Base-by-base conservation (phyloP, 2,329 filamentous ascomycete species). In the Cladosporium sp. region DNA sequence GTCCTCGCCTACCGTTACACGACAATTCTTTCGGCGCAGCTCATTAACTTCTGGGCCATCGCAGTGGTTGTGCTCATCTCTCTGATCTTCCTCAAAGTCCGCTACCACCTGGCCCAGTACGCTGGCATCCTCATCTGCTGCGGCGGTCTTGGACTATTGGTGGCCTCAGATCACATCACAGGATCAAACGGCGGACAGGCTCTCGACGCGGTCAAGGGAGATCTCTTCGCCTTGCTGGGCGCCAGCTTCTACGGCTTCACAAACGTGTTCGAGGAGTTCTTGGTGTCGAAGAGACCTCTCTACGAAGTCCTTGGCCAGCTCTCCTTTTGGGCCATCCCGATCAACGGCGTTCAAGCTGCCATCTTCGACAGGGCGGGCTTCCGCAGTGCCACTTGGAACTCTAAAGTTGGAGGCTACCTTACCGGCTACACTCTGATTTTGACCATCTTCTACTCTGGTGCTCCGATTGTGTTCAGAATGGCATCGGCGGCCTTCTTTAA, bases 41-140 rank as follows among this genome's bases (percentile, higher is more conserved):
- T 99, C 62, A 92, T 99, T 81, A 97, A 97, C 84, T 98, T 98
- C 82, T 98, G 94, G 94, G 92, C 93, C 72, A 98, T 99, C 71
- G 92, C 96, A 60, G 89, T 94, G 69, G 95, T 99, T 26, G 92
- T 98, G 24, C 76, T 91, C 68, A 81, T 97, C 70, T 97, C 92
- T 32, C 93, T 96, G 80, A 71, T 89, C 69, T 83, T 97, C 72
- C 87, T 99, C 66, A 86, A 85, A 71, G 95, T 99, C 54, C 91
- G 95, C 74, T 99, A 99, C 85, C 92, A 93, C 81, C 82, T 87
- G 76, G 88, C 91, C 66, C 95, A 98, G 82, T 87, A 97, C 73
- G 72, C 87, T 36, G 95, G 95, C 65, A 98, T 99, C 77, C 75
- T 97, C 59, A 83, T 98, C 78, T 95, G 92, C 83, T 93, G 93